Evolutionary conservation across 139 green algal species (phyloP), one percentile per base, ranked within the genome.

Genomic region (Gonium pectorale): DNA sequence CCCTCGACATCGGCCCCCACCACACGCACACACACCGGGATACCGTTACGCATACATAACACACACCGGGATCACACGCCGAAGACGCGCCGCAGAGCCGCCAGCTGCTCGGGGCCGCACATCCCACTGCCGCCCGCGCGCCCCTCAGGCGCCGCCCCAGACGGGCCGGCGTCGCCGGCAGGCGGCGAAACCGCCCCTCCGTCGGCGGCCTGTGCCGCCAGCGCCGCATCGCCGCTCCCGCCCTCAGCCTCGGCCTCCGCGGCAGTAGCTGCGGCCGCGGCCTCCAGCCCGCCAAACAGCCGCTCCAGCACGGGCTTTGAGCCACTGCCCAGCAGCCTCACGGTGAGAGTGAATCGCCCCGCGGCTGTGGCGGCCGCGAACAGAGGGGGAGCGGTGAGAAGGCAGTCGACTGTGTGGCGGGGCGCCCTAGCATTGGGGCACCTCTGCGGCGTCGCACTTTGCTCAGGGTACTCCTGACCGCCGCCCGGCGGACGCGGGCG

Each of bases 271-370:
- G 27, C 3, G 2, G 21, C 59, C 2, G 60, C 77, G 7, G 37
- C n/a, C 41, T 72, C 41, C 31, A 84, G 62, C 5, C 62, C 78
- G 7, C n/a, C 33, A 24, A 84, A 84, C 33, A 84, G 78, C 8
- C 43, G 41, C 35, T 63, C 43, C 27, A 83, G 24, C 44, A 66
- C 49, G 33, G 78, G 62, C 75, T 80, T 89, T 52, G 41, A 38
- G 7, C 40, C 17, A 29, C 43, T 51, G n/a, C 87, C 82, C 21
- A 90, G 67, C 41, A 88, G 77, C 68, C 68, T 83, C 15, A 80
- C 63, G 7, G 83, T 79, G 40, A 90, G 51, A 26, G 68, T 64
- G 56, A 88, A 90, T 17, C 82, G 77, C 6, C 87, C 87, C 2
- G 81, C 62, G 33, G 26, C 68, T 72, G 67, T 33, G 60, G 13